A percentile compares a stretch with the other conserved stretches of the same genome.
Conservation (phyloP, 768 basidiomycete genomes). For the Trichaptum fuscoviolaceum region DNA sequence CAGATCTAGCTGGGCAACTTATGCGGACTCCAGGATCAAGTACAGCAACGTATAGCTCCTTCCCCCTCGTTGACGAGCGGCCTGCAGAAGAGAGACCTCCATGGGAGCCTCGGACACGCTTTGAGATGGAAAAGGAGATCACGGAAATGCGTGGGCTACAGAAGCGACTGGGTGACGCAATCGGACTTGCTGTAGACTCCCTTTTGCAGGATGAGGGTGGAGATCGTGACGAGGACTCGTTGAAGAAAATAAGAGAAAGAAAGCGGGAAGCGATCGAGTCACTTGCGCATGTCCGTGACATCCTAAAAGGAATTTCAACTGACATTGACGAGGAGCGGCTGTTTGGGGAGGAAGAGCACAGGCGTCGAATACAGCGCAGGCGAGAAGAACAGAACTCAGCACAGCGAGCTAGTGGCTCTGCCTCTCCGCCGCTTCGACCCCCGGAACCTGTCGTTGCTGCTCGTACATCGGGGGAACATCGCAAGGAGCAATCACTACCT, state of each 20-base stretch:
- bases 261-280: slow-evolving; percentile 67
- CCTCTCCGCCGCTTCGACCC: slow-evolving; percentile 13
- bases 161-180: slow-evolving; percentile 59
- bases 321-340: slow-evolving; percentile 65
- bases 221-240: slow-evolving; percentile 33
- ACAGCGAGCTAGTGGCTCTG: slow-evolving; percentile 13
- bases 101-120: slow-evolving; percentile 65
- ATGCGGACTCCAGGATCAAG: slow-evolving; percentile 45
- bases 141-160: slow-evolving; percentile 49
- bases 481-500: neutral
- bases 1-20: slow-evolving; percentile 71
- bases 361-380: slow-evolving; percentile 26
- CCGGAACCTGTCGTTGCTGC: slow-evolving; percentile 13
- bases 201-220: slow-evolving; percentile 53
- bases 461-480: neutral
- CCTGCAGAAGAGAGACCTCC: slow-evolving; percentile 52
- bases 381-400: slow-evolving; percentile 14
- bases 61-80: slow-evolving; percentile 61
- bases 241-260: slow-evolving; percentile 37
- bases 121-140: slow-evolving; percentile 66
- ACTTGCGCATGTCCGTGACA: slow-evolving; percentile 71
- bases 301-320: slow-evolving; percentile 49
- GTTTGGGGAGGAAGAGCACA: slow-evolving; percentile 47
- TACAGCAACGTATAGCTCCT: slow-evolving; percentile 39
- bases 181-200: slow-evolving; percentile 70